phyloP scores from a whole-genome alignment of 768 basidiomycete species.

The Auricularia auricula-judae region DNA sequence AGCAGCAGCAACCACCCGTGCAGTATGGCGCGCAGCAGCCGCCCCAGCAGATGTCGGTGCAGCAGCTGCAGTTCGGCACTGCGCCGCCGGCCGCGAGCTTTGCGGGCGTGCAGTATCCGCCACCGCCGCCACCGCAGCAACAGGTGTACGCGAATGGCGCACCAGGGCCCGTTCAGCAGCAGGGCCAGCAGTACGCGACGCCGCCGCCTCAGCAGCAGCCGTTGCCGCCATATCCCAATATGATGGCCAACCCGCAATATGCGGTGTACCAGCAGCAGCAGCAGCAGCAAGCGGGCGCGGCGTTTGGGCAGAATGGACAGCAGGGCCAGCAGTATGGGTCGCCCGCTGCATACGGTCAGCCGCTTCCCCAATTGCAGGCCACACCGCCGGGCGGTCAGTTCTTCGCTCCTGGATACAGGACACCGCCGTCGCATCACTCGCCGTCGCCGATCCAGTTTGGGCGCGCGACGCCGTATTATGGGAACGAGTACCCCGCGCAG shows the following conservation, averaged over 20 bases:
- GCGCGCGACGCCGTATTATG: background rate
- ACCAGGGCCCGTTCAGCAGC: background rate
- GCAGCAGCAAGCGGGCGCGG: background rate
- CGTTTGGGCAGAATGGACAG: too few species aligned
- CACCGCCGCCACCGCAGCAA: constrained; percentile 5
- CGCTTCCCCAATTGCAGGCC: too few species aligned
- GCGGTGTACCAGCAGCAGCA: background rate
- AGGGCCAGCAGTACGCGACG: background rate
- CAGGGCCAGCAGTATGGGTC: background rate
- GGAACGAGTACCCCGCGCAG: background rate
- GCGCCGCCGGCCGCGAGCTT: too few species aligned
- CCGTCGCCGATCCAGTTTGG: background rate
- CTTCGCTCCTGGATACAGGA: too few species aligned
- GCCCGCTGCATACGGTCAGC: background rate
- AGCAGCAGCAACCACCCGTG: background rate
- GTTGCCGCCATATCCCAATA: background rate
- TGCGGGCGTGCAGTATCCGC: constrained; percentile 1
- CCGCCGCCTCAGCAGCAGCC: background rate
- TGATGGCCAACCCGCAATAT: too few species aligned
- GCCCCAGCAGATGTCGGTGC: background rate
- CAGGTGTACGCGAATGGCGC: background rate
- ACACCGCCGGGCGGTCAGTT: too few species aligned
- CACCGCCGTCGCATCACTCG: too few species aligned
- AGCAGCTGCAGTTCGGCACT: background rate
- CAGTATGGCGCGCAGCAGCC: background rate